phyloP scores from a whole-genome alignment of 179 eudicot genomes.

The Silene noctiflora region DNA sequence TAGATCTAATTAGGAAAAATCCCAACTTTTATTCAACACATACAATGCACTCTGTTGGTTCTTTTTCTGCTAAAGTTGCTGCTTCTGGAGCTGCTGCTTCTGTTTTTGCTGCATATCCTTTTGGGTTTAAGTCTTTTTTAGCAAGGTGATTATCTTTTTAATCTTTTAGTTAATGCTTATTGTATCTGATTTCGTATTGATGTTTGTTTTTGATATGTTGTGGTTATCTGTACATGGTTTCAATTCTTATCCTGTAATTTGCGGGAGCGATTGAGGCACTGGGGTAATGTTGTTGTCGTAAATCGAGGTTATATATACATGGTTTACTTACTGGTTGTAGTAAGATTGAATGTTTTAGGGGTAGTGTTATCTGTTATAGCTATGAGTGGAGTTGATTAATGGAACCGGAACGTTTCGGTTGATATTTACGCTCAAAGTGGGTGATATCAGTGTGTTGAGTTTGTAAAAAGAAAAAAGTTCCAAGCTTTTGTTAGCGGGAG shows the following conservation, averaged over 20 bases:
- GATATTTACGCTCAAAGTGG: neutral
- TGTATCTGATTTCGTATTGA: neutral
- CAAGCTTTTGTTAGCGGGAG: neutral
- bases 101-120: conserved; percentile 52
- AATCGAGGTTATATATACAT: no score
- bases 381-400: neutral
- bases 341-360: neutral
- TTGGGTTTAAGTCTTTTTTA: conserved; percentile 57
- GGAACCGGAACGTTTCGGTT: neutral
- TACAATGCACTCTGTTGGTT: conserved; percentile 42
- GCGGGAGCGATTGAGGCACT: neutral
- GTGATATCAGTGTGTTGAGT: no score
- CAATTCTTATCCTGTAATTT: neutral
- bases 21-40: conserved; percentile 41
- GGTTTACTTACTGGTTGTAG: neutral
- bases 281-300: no score
- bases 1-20: conserved; percentile 59
- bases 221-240: neutral
- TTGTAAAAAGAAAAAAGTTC: no score
- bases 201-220: neutral
- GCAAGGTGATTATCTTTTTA: conserved; percentile 24
- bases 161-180: neutral
- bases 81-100: conserved; percentile 60
- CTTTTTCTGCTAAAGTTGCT: conserved; percentile 49
- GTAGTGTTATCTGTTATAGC: neutral